A percentile compares a stretch with the other conserved stretches of the same genome.
phyloP scores from a whole-genome alignment of 805 yeast genomes.

The Candida maltosa region DNA sequence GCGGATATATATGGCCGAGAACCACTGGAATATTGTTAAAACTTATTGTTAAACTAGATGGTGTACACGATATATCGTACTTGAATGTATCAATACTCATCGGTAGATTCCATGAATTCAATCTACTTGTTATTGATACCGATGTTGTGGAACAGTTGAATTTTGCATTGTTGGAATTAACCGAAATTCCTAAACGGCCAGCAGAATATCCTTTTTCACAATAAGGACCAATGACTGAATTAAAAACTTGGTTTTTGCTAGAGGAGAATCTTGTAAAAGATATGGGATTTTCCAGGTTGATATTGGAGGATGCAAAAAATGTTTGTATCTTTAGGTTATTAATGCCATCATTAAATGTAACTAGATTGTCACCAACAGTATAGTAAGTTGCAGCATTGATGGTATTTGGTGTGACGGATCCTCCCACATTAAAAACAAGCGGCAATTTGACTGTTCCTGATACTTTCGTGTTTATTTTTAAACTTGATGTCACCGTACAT shows the following conservation, averaged over 20 bases:
- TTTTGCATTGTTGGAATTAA: too few relatives aligned
- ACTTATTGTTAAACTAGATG: slow-evolving; percentile 2
- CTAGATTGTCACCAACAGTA: slow-evolving; percentile 13
- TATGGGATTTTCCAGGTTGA: too few relatives aligned
- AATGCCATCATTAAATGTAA: slow-evolving; percentile 14
- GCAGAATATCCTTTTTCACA: slow-evolving; percentile 19
- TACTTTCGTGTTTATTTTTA: too few relatives aligned
- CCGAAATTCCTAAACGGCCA: slow-evolving; percentile 19
- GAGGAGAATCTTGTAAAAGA: too few relatives aligned
- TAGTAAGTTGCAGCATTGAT: slow-evolving; percentile 14
- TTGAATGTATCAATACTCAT: slow-evolving; percentile 1
- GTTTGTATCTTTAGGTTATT: too few relatives aligned
- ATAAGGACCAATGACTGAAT: slow-evolving; percentile 10
- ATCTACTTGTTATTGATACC: slow-evolving; percentile 13
- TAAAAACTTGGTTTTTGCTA: slow-evolving; percentile 10
- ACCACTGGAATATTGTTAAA: slow-evolving; percentile 20
- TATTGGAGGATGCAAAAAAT: too few relatives aligned
- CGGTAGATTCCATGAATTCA: slow-evolving; percentile 18
- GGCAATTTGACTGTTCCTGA: slow-evolving; percentile 22
- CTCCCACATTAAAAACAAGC: slow-evolving; percentile 18
- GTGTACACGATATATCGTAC: slow-evolving; percentile 11
- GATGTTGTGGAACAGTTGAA: slow-evolving; percentile 15
- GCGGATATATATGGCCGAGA: slow-evolving; percentile 16
- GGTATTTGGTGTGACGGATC: slow-evolving; percentile 14
- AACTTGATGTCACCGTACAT: slow-evolving; percentile 13